Base-by-base conservation (phyloP, 805 yeast species). In the Zygosaccharomyces lentus region DNA sequence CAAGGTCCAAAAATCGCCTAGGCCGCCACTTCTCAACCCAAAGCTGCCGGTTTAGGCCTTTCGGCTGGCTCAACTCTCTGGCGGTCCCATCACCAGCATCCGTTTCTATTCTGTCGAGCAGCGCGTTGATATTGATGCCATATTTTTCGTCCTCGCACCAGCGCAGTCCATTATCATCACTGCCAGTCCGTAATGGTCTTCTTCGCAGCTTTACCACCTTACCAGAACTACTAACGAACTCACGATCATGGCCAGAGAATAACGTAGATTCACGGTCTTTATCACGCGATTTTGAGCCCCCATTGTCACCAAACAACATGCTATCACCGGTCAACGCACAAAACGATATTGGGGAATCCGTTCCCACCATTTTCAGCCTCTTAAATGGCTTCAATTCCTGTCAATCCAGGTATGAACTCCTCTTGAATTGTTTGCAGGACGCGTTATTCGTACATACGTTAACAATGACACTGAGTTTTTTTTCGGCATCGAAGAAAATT, bases 21-120 rank as follows among this genome's bases (percentile, higher is more conserved):
- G 91, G 88, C 49, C 87, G 68, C 73, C 82, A 84, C 59, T 82
- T 82, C 55, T 84, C 91, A 2, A 81, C 78, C 80, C 76, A 72
- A 12, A 73, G 49, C 12, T 51, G 47, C 5, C 51, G 47, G 21
- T 38, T 43, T 5, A 36, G 34, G 4, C 15, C 24, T 8, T 36
- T 35, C 12, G 48, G 27, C 17, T 17, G 34, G 30, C 39, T 32
- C 32, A 16, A 31, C 41, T 38, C 9, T 24, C 36, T 24, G 6
- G 43, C n/a, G 27, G 51, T 51, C 36, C 51, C 48, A 13, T 51
- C 37, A 31, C 58, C 31, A 8, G 41, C 50, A 29, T 59, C 51
- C 2, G 53, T 47, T 23, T 64, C 68, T 24, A 71, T 58, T 26
- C 54, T 59, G 6, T 65, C 67, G 24, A 66, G 55, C 2, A 73